phyloP scores from a whole-genome alignment of 208 protist genomes.

The Wallacemonas sp. region DNA sequence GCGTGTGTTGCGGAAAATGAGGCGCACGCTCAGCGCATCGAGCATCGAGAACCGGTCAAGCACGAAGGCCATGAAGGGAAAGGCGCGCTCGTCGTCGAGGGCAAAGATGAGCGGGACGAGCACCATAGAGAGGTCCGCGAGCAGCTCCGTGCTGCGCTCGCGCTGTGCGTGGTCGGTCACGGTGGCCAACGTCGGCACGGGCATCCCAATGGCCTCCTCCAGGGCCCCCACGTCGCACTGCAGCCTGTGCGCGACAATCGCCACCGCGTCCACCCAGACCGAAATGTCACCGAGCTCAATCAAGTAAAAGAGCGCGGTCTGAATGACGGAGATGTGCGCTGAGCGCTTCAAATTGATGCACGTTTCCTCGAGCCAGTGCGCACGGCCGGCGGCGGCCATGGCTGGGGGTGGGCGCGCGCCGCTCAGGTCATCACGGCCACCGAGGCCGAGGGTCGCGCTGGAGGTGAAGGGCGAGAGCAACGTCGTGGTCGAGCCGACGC shows the following conservation, averaged over 20 bases:
- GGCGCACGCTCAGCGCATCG: constrained; percentile 17
- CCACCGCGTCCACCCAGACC: constrained; percentile 33
- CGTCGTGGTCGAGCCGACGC: background rate
- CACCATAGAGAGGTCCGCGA: background rate
- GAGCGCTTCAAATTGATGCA: constrained; percentile 25
- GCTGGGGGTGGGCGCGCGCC: background rate
- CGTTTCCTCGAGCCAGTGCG: constrained; percentile 11
- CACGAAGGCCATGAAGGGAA: constrained; percentile 45
- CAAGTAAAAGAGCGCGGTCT: constrained; percentile 33
- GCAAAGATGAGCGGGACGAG: constrained; percentile 51
- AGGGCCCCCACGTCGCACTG: constrained; percentile 19
- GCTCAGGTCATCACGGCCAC: background rate
- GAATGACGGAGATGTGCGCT: constrained; percentile 23
- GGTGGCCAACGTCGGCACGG: constrained; percentile 16
- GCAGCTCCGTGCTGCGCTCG: constrained; percentile 21
- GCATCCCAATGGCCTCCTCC: constrained; percentile 14
- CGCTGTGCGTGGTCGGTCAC: constrained; percentile 11
- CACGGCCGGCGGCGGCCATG: background rate
- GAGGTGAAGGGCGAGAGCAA: constrained; percentile 3
- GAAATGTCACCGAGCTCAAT: constrained; percentile 24
- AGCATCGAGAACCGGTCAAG: constrained; percentile 26
- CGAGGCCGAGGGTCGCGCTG: background rate
- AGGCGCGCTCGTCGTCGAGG: constrained; percentile 36
- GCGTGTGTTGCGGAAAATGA: constrained; percentile 54
- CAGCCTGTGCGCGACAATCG: constrained; percentile 25